These are phyloP conservation scores for Russula dissimulans DNA, from an alignment of 768 basidiomycete species.

Conservation along the genomic window DNA sequence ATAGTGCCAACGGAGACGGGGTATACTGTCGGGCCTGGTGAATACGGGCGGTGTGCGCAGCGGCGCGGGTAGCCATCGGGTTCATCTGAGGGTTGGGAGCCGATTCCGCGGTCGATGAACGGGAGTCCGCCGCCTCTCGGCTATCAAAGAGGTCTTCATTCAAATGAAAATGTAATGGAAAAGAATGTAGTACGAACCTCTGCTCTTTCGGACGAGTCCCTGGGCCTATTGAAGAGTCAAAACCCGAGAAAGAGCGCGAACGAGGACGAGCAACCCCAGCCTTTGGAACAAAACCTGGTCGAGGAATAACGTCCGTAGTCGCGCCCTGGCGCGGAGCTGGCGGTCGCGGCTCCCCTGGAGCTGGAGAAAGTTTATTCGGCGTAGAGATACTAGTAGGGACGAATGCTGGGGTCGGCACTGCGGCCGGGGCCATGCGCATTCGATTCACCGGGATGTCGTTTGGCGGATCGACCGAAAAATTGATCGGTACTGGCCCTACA, in stretches of 20 bases:
- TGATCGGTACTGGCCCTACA: slow-evolving; percentile 50
- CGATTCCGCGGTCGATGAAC: slow-evolving; percentile 3
- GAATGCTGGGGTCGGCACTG: slow-evolving; percentile 12
- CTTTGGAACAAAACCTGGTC: slow-evolving; percentile 59
- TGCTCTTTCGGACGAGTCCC: slow-evolving; percentile 7
- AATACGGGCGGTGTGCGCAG: slow-evolving; percentile 5
- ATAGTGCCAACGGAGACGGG: slow-evolving; percentile 18
- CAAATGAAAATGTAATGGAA: neutral
- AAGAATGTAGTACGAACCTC: slow-evolving; percentile 18
- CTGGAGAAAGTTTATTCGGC: neutral
- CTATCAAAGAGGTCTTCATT: neutral
- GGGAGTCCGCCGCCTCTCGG: neutral
- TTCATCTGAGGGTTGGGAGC: neutral
- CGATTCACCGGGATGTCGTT: slow-evolving; percentile 27
- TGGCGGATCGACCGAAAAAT: slow-evolving; percentile 47
- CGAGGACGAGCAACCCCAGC: slow-evolving; percentile 40
- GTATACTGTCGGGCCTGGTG: slow-evolving; percentile 17
- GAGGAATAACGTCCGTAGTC: slow-evolving; percentile 29
- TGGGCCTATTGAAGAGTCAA: slow-evolving; percentile 36
- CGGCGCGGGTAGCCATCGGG: neutral
- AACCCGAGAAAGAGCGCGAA: slow-evolving; percentile 71
- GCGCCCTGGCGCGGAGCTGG: neutral
- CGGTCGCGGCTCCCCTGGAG: neutral
- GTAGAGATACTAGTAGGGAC: neutral
- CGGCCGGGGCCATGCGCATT: neutral